Evolutionary conservation across 208 protist genomes (phyloP).

Genomic region (Lotmaria passim): DNA sequence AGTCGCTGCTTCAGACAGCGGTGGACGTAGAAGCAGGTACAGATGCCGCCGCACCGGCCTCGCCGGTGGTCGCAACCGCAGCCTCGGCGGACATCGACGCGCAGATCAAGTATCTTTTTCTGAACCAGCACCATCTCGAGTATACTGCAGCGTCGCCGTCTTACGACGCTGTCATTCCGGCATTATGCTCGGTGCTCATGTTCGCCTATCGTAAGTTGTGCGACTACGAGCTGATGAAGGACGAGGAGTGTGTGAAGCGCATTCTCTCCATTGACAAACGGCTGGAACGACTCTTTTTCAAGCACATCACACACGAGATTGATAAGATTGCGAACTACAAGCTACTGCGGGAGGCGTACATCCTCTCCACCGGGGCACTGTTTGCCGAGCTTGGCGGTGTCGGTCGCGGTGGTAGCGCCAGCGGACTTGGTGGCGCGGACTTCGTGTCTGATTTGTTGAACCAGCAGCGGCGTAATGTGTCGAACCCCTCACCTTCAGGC

Average conservation of each 20-base stretch:
- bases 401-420: slow-evolving; percentile 5
- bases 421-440: slow-evolving; percentile 19
- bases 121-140: slow-evolving; percentile 38
- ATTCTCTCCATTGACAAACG: slow-evolving; percentile 77
- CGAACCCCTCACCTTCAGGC: neutral
- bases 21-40: neutral
- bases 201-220: slow-evolving; percentile 69
- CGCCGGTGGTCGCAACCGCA: slow-evolving; percentile 1
- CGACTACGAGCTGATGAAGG: slow-evolving; percentile 61
- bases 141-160: slow-evolving; percentile 42
- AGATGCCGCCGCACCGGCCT: neutral
- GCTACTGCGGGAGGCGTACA: slow-evolving; percentile 54
- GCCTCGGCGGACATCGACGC: slow-evolving; percentile 26
- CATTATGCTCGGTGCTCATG: slow-evolving; percentile 59
- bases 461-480: slow-evolving; percentile 20
- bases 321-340: slow-evolving; percentile 51
- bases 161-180: slow-evolving; percentile 69
- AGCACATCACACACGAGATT: slow-evolving; percentile 54
- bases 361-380: slow-evolving; percentile 58
- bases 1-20: slow-evolving; percentile 14
- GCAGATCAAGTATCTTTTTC: slow-evolving; percentile 64
- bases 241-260: slow-evolving; percentile 45
- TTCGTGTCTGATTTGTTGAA: slow-evolving; percentile 24
- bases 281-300: slow-evolving; percentile 56
- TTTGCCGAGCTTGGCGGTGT: slow-evolving; percentile 40